Evolutionary conservation across 2,329 filamentous ascomycete species (phyloP), one percentile per base, ranked within the genome.

Genomic region (Monascus ruber): DNA sequence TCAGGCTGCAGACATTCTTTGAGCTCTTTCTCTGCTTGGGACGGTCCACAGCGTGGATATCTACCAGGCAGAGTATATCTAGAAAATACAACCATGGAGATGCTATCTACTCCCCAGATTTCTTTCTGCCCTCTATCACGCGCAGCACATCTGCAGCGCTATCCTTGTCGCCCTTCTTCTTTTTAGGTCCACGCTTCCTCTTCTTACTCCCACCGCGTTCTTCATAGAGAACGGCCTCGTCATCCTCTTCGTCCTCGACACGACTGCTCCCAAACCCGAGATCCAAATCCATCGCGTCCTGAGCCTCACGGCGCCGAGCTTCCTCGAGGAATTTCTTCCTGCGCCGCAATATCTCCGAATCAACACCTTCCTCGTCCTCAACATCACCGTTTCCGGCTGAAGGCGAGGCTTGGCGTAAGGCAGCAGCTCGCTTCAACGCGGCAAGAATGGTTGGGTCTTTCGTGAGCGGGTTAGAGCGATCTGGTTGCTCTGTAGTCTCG

Each of bases 261-360:
- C 89, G 75, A 54, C 83, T 91, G 17, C 80, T 85, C 28, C 91
- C 91, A 55, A 98, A 96, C 43, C 88, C 89, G 71, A 96, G 77
- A 55, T 98, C 91, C 65, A 98, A 74, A 63, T 98, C 89, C 41
- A 89, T 80, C 35, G 87, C 78, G 57, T 96, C 89, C 35, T 88
- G 76, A 49, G 84, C 82, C 40, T 79, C 64, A n/a, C 65, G 66
- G 6, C 60, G 59, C 34, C 54, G 57, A 6, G 70, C 77, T 43
- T 73, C 73, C 50, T 80, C 70, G 5, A 95, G 69, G 68, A 95
- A 83, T 47, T 76, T 81, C 59, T 78, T 81, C 37, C 81, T 76
- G 5, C 82, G 79, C 36, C 79, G 79, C 45, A 81, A 75, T 44
- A 79, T 76, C 1, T 76, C 76, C 47, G 79, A 73, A 2, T 76